Evolutionary conservation across 495 filamentous ascomycete genomes (phyloP).

Genomic region (Penicillium goetzii): DNA sequence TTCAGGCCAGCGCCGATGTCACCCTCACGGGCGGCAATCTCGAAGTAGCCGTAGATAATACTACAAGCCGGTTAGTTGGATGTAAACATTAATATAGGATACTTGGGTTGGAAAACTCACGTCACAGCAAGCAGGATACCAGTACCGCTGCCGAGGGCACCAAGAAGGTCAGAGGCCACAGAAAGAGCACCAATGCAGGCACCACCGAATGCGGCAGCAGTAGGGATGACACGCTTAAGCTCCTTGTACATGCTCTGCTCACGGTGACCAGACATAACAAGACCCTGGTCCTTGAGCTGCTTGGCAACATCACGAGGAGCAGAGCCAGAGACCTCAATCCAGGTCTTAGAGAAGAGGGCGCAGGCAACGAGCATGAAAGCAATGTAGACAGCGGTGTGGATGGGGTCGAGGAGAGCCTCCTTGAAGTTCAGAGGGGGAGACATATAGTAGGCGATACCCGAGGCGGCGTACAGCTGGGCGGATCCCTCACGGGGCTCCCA

Average conservation of each 20-base stretch:
- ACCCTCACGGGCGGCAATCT: conserved; percentile 98
- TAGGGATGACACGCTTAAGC: conserved; percentile 97
- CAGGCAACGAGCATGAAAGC: conserved; percentile 96
- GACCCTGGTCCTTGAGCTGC: conserved; percentile 98
- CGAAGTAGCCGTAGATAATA: conserved; percentile 98
- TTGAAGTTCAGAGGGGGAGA: conserved; percentile 96
- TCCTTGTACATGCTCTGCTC: conserved; percentile 99
- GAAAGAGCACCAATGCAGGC: conserved; percentile 98
- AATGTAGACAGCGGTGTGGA: conserved; percentile 96
- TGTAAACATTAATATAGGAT: background rate
- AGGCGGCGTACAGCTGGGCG: conserved; percentile 88
- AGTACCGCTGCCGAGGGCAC: conserved; percentile 94
- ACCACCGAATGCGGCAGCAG: conserved; percentile 97
- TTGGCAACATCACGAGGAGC: conserved; percentile 98
- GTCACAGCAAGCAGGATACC: conserved; percentile 98
- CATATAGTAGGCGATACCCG: conserved; percentile 99
- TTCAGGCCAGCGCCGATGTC: conserved; percentile 86
- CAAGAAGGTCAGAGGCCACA: conserved; percentile 92
- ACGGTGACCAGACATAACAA: conserved; percentile 99
- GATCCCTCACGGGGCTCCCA: conserved; percentile 98
- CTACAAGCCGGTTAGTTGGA: conserved; percentile 50
- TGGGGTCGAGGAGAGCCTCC: conserved; percentile 91
- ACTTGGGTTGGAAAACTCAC: conserved; percentile 60
- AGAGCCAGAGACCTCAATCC: conserved; percentile 99
- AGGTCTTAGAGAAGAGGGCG: conserved; percentile 99